These are phyloP conservation scores for Toxoplasma gondii DNA, from an alignment of 169 alveolate genomes.

Conservation along the genomic window DNA sequence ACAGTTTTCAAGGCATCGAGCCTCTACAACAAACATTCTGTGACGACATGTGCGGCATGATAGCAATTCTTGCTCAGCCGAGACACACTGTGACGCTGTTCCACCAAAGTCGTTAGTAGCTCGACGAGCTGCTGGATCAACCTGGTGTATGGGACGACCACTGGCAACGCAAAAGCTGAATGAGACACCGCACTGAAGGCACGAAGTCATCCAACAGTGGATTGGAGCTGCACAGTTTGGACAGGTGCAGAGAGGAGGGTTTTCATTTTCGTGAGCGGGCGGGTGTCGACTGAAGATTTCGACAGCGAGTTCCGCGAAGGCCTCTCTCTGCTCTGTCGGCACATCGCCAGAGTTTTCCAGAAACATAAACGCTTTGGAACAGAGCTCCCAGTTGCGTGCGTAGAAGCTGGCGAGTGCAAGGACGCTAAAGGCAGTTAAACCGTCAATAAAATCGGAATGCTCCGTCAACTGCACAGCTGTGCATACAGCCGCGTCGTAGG, in stretches of 20 bases:
- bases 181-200: not conserved
- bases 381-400: not conserved
- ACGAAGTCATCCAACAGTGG: not conserved
- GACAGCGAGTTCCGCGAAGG: slow-evolving; percentile 59
- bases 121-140: not conserved
- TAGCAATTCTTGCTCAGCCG: not conserved
- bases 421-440: slow-evolving; percentile 84
- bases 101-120: not conserved
- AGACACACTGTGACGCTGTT: not conserved
- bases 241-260: not conserved
- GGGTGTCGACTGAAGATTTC: slow-evolving; percentile 50
- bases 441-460: slow-evolving; percentile 87
- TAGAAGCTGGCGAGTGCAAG: slow-evolving; percentile 79
- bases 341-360: slow-evolving; percentile 20
- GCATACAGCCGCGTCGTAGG: slow-evolving; percentile 86
- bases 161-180: slow-evolving; percentile 19
- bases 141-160: not conserved
- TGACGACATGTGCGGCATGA: slow-evolving; percentile 22
- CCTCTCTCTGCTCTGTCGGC: slow-evolving; percentile 21
- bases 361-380: slow-evolving; percentile 57
- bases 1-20: not conserved
- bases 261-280: slow-evolving; percentile 34
- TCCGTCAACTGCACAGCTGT: slow-evolving; percentile 87
- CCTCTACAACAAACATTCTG: not conserved
- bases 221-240: not conserved